Percentiles rank a stretch among this genome's conserved stretches.
phyloP scores from a whole-genome alignment of 1,139 yeast genomes.

The Suhomyces anneliseae region DNA sequence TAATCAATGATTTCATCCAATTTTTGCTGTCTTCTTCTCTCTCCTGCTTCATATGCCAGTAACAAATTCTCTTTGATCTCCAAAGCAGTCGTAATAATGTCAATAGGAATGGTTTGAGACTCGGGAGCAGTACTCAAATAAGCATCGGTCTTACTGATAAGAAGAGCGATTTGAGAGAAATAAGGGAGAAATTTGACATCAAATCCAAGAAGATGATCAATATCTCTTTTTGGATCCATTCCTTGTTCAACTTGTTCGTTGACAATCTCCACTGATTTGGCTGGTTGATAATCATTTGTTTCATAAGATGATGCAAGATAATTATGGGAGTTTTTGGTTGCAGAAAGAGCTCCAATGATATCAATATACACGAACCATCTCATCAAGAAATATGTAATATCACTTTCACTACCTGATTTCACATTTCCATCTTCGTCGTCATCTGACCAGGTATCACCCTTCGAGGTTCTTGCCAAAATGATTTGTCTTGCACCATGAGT shows the following conservation, averaged over 20 bases:
- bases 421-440: neutral
- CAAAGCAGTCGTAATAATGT: slow-evolving; percentile 43
- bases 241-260: slow-evolving; percentile 9
- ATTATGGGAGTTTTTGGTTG: slow-evolving; percentile 33
- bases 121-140: slow-evolving; percentile 15
- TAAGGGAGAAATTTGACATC: slow-evolving; percentile 53
- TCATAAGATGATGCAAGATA: slow-evolving; percentile 21
- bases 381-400: slow-evolving; percentile 59
- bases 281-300: slow-evolving; percentile 17
- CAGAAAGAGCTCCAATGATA: slow-evolving; percentile 59
- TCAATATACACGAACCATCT: slow-evolving; percentile 76
- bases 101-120: slow-evolving; percentile 28
- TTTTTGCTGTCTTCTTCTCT: slow-evolving; percentile 32
- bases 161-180: slow-evolving; percentile 45
- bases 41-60: slow-evolving; percentile 34
- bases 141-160: slow-evolving; percentile 42
- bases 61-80: slow-evolving; percentile 44
- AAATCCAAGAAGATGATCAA: slow-evolving; percentile 61
- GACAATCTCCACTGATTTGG: slow-evolving; percentile 18
- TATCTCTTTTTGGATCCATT: slow-evolving; percentile 38
- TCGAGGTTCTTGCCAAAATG: slow-evolving; percentile 49
- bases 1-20: slow-evolving; percentile 29
- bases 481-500: slow-evolving; percentile 70
- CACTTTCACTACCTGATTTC: slow-evolving; percentile 25
- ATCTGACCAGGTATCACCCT: neutral